These are phyloP conservation scores for Toxoplasma gondii DNA, from an alignment of 169 alveolate genomes.

Conservation along the genomic window DNA sequence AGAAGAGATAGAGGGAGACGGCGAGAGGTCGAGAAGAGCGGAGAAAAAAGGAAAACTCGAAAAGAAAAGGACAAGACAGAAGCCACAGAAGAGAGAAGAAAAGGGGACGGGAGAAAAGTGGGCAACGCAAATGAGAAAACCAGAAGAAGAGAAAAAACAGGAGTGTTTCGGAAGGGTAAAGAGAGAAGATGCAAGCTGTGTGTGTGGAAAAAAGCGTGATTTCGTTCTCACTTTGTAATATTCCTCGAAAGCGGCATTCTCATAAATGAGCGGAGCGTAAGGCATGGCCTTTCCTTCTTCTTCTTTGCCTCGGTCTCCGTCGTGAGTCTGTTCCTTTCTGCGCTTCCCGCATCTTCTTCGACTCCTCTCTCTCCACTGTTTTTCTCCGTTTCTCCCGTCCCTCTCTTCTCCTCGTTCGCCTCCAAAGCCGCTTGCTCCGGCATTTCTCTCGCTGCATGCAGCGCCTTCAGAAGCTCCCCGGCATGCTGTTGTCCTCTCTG, in stretches of 20 bases:
- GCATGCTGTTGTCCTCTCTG: neutral
- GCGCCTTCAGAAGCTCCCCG: neutral
- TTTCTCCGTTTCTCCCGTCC: neutral
- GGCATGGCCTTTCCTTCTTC: neutral
- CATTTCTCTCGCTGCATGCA: neutral
- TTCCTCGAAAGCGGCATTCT: constrained; percentile 61
- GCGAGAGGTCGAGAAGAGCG: too few relatives aligned
- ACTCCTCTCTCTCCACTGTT: neutral
- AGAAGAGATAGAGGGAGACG: too few relatives aligned
- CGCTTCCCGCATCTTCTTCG: neutral
- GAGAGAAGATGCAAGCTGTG: too few relatives aligned
- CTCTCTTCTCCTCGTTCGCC: neutral
- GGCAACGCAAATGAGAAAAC: too few relatives aligned
- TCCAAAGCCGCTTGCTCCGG: neutral
- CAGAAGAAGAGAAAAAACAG: too few relatives aligned
- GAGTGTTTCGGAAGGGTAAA: too few relatives aligned
- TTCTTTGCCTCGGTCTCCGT: neutral
- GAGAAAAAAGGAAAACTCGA: too few relatives aligned
- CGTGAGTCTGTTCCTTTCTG: neutral
- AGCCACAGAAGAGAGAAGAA: too few relatives aligned
- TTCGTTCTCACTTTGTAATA: constrained; percentile 49
- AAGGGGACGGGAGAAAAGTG: too few relatives aligned
- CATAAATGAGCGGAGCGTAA: constrained; percentile 35
- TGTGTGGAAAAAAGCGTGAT: too few relatives aligned
- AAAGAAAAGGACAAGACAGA: too few relatives aligned